A percentile compares a stretch with the other conserved stretches of the same genome.
These are phyloP conservation scores for Aspergillus kassunensis DNA, from an alignment of 495 filamentous ascomycete species.

Conservation along the genomic window DNA sequence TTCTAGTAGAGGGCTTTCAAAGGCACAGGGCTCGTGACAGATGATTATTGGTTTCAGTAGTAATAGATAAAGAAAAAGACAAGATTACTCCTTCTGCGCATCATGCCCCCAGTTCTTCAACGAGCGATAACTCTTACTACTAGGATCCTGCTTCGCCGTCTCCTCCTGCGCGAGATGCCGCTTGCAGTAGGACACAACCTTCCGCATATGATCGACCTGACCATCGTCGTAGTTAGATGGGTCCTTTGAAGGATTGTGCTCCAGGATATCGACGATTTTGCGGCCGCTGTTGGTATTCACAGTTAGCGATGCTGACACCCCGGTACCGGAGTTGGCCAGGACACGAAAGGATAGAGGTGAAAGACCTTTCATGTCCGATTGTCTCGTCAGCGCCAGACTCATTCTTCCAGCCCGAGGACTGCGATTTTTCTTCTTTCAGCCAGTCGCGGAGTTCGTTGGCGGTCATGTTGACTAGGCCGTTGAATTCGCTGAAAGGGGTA, in stretches of 20 bases:
- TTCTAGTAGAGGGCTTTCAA: too few relatives aligned
- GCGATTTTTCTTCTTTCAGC: constrained; percentile 53
- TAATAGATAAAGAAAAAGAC: not conserved
- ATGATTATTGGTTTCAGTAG: too few relatives aligned
- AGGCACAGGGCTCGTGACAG: too few relatives aligned
- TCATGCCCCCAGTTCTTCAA: constrained; percentile 72
- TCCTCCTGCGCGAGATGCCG: constrained; percentile 63
- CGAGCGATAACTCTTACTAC: constrained; percentile 54
- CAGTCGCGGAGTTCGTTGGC: constrained; percentile 56
- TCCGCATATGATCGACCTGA: constrained; percentile 62
- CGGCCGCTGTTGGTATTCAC: constrained; percentile 41
- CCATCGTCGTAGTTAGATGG: constrained; percentile 49
- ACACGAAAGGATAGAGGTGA: too few relatives aligned
- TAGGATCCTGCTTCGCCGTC: constrained; percentile 50
- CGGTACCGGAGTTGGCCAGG: too few relatives aligned
- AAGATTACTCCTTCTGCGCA: constrained; percentile 38
- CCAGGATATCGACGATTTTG: constrained; percentile 61
- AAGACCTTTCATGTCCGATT: constrained; percentile 60
- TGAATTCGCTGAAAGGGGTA: constrained; percentile 53
- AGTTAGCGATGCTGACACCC: not conserved
- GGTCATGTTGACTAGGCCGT: constrained; percentile 65
- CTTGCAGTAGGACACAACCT: constrained; percentile 61
- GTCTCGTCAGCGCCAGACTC: constrained; percentile 56
- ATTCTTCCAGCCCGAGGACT: constrained; percentile 54
- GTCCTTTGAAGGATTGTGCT: constrained; percentile 56